Evolutionary conservation across 306 rosid genomes (phyloP), one percentile per base, ranked within the genome.

Genomic region (Acacia acuminata): DNA sequence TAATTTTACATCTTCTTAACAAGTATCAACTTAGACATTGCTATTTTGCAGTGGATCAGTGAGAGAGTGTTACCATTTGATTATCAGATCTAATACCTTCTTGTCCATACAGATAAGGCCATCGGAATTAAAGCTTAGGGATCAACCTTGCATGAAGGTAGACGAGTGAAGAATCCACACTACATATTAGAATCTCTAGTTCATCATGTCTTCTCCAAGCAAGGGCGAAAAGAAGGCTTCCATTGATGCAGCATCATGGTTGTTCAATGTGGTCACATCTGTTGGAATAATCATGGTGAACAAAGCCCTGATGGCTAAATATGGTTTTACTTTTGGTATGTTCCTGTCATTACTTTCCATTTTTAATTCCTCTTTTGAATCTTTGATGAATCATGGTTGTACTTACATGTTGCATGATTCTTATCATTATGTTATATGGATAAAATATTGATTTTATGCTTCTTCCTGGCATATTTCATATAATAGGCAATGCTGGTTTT

Each of bases 221-320:
- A 91, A 90, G 80, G 90, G 88, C 70, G 97, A 93, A 50, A 83
- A 77, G 88, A 93, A 93, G 90, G 96, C 93, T 25, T 2, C 94
- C 75, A 77, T 90, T 79, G 97, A 93, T 81, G 88, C 92, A 24
- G 96, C 96, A 2, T 88, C 97, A 66, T 93, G 97, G 97, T 56
- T 88, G 86, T 91, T 93, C 90, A 93, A 93, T 77, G 94, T 93
- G 11, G 97, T 93, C 77, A 93, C 96, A 10, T 93, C 97, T 79
- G 97, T 93, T 22, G 96, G 93, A 78, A 93, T 93, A 55, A 93
- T 93, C 80, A 88, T 93, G 73, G 97, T 90, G 82, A 93, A 93
- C 73, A 93, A 93, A 84, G 92, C 96, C 30, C 82, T 93, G 75
- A 93, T 93, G 97, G 96, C 96, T 67, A 88, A 84, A 17, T 88